Evolutionary conservation across 2,329 filamentous ascomycete species (phyloP), one percentile per base, ranked within the genome.

Genomic region (Nectriaceae sp.): DNA sequence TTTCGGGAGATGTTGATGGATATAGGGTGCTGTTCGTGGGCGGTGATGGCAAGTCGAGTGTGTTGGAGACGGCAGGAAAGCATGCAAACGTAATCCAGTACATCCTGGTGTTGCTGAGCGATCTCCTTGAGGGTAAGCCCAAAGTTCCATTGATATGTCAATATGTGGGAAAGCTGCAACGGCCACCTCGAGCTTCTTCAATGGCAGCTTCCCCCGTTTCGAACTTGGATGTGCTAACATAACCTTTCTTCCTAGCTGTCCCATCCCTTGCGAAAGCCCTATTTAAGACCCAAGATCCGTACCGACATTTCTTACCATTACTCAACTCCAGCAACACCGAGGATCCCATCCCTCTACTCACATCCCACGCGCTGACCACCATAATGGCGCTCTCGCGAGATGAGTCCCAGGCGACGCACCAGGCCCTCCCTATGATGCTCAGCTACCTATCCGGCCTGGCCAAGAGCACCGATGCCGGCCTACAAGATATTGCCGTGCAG

Each of bases 401-500:
- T 65, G 79, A 80, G 56, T 81, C 81, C 13, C 55, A 69, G 42
- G 82, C 89, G 46, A 88, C 91, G 46, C 80, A 89, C 51, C 82
- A 88, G 55, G 89, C 91, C 18, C 81, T 97, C 38, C 88, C 90
- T 16, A 79, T 90, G 62, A 79, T 97, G 42, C 89, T 94, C 70
- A 86, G 82, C 64, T 97, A 97, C 70, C 83, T 97, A 22, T 89
- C 91, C 6, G 84, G 85, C 44, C 78, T 97, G 47, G 85, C 89
- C 49, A 91, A 91, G 75, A 90, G 86, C 66, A 82, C 88, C 36
- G 94, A 99, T 71, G 88, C 89, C 46, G 90, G 90, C 33, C 79
- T 96, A 47, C 94, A 99, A 71, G 94, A 99, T 65, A 96, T 97
- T 65, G 93, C 91, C 21, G 91, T 97, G 11, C 89, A 94, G 64